Base-by-base conservation (phyloP, 2,329 filamentous ascomycete species). In the Colletotrichum tofieldiae region DNA sequence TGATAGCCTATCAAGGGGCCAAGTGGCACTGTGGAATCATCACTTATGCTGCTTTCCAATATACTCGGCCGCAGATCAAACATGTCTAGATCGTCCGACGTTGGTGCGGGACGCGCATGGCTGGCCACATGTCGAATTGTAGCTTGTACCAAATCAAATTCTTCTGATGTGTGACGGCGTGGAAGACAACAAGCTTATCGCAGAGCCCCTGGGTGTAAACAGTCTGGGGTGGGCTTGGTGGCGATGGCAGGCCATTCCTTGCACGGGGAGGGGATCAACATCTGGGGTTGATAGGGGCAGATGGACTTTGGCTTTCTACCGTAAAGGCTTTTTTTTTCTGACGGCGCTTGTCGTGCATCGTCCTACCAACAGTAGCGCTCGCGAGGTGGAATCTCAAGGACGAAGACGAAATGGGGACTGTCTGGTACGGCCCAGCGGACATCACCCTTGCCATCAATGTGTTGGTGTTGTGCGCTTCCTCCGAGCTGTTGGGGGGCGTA, bases 161-260 rank as follows among this genome's bases (percentile, higher is more conserved):
- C 32, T 12, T 18, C 20, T n/a, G 52, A 12, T 2, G 11, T 12
- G 9, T 12, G 8, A n/a, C n/a, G 9, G n/a, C n/a, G 26, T 51
- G n/a, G 18, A 20, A 35, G 39, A 56, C 58, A 51, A 26, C 47
- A 68, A 56, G 47, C 59, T 51, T 56, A 56, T 63, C 26, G 59
- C 16, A 32, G 45, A 11, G 23, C 23, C 39, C 23, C 43, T 32
- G 12, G n/a, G 16, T 32, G 16, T 2, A 26, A 3, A n/a, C 18
- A 26, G 23, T 5, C 47, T 18, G 41, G 49, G 58, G n/a, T 35
- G 20, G 37, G 60, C 67, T 65, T 26, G 29, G 43, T 45, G 52
- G 35, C 60, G 52, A 35, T 49, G 32, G 29, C 39, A 71, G 55
- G 67, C 55, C 47, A 14, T 49, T 52, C 52, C 61, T 54, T 69